Percentiles rank a stretch among this genome's conserved stretches.
Evolutionary conservation across 148 eudicot species (phyloP).

Genomic region (Suaeda aralocaspica): DNA sequence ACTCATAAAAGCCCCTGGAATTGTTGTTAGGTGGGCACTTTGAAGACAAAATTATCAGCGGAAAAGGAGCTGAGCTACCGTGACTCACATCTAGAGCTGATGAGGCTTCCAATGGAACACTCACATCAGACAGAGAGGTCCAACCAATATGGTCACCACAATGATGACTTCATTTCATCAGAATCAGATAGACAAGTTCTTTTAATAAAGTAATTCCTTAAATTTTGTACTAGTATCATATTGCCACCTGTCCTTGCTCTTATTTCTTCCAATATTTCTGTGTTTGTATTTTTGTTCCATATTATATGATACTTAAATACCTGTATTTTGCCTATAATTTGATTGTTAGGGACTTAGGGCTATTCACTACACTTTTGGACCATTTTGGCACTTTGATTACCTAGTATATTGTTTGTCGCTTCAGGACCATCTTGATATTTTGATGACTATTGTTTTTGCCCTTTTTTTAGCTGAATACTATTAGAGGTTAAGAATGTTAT

Average conservation of each 20-base stretch:
- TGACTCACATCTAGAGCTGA: slow-evolving; percentile 68
- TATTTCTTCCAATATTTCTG: not conserved
- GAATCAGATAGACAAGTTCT: slow-evolving; percentile 90
- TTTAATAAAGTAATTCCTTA: slow-evolving; percentile 53
- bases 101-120: slow-evolving; percentile 61
- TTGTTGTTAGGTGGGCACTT: slow-evolving; percentile 59
- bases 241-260: not conserved
- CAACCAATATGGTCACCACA: slow-evolving; percentile 54
- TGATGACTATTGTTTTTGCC: not conserved
- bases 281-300: not conserved
- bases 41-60: slow-evolving; percentile 58
- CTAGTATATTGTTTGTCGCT: not conserved
- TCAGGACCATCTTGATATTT: not conserved
- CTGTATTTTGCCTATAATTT: not conserved
- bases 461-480: not conserved
- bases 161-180: slow-evolving; percentile 78
- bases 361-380: too few species aligned
- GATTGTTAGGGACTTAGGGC: too few species aligned
- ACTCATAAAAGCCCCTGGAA: slow-evolving; percentile 11
- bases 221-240: not conserved
- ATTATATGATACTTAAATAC: not conserved
- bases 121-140: slow-evolving; percentile 49
- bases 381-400: too few species aligned
- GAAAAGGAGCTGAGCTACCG: slow-evolving; percentile 54
- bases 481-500: not conserved